Evolutionary conservation across 176 grass and related monocot genomes (phyloP).

Genomic region (Rhynchospora pubera): DNA sequence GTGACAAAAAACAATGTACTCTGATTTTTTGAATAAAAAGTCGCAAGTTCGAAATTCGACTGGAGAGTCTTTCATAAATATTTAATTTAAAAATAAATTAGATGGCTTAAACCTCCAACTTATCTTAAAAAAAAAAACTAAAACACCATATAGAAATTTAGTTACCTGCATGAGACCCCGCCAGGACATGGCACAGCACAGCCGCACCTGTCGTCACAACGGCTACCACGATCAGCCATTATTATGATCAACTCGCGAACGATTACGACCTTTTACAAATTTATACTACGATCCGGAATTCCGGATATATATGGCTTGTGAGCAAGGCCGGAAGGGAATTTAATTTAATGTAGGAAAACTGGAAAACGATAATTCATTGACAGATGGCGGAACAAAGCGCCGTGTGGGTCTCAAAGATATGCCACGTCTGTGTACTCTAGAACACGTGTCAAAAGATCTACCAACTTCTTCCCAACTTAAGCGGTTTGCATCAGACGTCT

Average conservation of each 20-base stretch:
- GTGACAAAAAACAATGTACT: too few species aligned
- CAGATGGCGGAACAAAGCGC: neutral
- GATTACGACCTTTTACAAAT: neutral
- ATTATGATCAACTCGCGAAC: neutral
- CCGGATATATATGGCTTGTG: neutral
- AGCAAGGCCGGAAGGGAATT: neutral
- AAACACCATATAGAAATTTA: too few species aligned
- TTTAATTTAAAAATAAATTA: too few species aligned
- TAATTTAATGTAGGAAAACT: neutral
- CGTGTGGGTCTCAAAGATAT: neutral
- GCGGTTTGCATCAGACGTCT: neutral
- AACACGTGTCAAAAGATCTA: neutral
- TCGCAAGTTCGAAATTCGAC: too few species aligned
- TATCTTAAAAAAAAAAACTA: too few species aligned
- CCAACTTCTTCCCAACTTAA: neutral
- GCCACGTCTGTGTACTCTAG: neutral
- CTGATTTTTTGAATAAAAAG: too few species aligned
- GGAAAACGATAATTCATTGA: neutral
- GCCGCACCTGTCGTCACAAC: constrained; percentile 61
- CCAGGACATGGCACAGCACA: constrained; percentile 51
- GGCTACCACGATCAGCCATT: constrained; percentile 14
- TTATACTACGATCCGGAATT: neutral
- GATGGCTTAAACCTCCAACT: too few species aligned
- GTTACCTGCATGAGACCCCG: constrained; percentile 33
- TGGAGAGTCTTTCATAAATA: too few species aligned